phyloP scores from a whole-genome alignment of 176 grass and related monocot genomes.

The Metroxylon sagu region DNA sequence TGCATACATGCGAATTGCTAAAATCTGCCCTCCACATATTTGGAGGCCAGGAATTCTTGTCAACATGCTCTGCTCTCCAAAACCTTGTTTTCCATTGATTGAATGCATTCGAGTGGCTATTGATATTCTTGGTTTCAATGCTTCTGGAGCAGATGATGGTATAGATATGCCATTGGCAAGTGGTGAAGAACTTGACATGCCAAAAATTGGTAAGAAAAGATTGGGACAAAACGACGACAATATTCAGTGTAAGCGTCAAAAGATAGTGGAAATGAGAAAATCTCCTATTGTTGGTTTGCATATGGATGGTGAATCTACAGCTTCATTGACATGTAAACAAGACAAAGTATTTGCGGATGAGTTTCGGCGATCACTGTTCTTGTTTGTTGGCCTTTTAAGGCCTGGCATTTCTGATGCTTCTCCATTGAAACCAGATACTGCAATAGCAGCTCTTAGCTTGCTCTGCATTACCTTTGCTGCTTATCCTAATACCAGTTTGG shows the following conservation, averaged over 20 bases:
- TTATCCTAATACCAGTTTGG: slow-evolving; percentile 36
- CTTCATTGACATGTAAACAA: slow-evolving; percentile 19
- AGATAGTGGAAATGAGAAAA: slow-evolving; percentile 31
- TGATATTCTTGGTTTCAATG: slow-evolving; percentile 23
- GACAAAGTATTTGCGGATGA: slow-evolving; percentile 33
- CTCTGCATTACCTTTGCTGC: slow-evolving; percentile 43
- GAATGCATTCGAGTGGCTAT: slow-evolving; percentile 63
- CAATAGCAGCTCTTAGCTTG: slow-evolving; percentile 58
- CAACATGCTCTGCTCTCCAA: slow-evolving; percentile 53
- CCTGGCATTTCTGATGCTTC: slow-evolving; percentile 30
- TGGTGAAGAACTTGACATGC: slow-evolving; percentile 21
- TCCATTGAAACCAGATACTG: slow-evolving; percentile 43
- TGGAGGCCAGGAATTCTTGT: slow-evolving; percentile 80
- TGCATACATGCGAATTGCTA: slow-evolving; percentile 77
- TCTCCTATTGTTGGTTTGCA: slow-evolving; percentile 2
- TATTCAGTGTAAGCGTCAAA: slow-evolving; percentile 47
- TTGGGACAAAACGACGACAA: slow-evolving; percentile 31
- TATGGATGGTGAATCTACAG: slow-evolving; percentile 12
- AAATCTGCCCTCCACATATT: slow-evolving; percentile 58
- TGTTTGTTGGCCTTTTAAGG: slow-evolving; percentile 46
- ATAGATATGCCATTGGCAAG: slow-evolving; percentile 15
- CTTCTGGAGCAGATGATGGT: slow-evolving; percentile 25
- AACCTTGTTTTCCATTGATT: slow-evolving; percentile 53
- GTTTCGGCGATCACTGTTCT: slow-evolving; percentile 33
- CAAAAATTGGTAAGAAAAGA: slow-evolving; percentile 67